Conservation (phyloP, 176 grass and related monocot species). For the Oryza glumipatula region DNA sequence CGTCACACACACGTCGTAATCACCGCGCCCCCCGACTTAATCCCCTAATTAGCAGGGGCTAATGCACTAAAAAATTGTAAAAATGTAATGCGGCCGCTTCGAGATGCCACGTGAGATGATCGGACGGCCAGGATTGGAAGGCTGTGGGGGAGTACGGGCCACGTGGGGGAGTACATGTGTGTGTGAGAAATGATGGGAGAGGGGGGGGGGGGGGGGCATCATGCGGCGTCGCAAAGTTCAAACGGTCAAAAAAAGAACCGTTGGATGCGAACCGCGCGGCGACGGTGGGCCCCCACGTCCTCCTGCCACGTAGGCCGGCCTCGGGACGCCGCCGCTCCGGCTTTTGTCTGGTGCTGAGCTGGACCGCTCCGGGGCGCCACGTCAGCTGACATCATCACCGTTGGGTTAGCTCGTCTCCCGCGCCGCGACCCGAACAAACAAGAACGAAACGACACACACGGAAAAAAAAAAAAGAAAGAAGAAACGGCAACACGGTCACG, state of each 20-base stretch:
- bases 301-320: neutral
- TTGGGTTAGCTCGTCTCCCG: neutral
- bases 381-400: conserved; percentile 14
- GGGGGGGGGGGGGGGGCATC: neutral
- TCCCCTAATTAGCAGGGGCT: neutral
- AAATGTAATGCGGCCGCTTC: neutral
- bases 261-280: conserved; percentile 28
- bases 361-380: neutral
- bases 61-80: neutral
- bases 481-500: neutral
- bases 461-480: no score
- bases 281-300: neutral
- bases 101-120: neutral
- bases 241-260: conserved; percentile 76
- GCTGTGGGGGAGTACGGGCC: neutral
- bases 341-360: neutral
- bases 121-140: neutral
- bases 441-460: neutral
- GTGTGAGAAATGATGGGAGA: neutral
- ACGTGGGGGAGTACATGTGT: neutral
- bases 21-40: neutral
- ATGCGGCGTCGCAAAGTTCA: neutral
- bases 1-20: neutral
- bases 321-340: neutral
- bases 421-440: neutral